Percentiles rank a stretch among this genome's conserved stretches.
Evolutionary conservation across 805 yeast genomes (phyloP).

Genomic region (Metschnikowia rubicola): DNA sequence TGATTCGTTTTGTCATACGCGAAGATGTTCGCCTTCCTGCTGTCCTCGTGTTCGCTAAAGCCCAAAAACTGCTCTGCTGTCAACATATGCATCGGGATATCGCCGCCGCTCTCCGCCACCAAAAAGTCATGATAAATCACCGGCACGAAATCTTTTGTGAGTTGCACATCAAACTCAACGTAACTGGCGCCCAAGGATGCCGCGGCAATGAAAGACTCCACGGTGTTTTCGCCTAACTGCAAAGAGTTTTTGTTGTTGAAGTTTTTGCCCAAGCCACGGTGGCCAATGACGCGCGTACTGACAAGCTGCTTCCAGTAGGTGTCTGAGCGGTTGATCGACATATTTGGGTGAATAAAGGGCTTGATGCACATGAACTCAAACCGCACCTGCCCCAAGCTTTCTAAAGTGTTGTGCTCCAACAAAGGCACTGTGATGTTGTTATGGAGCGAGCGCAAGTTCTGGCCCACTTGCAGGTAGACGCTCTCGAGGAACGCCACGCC

Average conservation of each 20-base stretch:
- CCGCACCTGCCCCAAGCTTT: conserved; percentile 69
- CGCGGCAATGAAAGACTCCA: conserved; percentile 92
- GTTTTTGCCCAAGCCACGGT: conserved; percentile 92
- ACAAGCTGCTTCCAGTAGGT: conserved; percentile 91
- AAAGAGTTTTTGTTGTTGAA: conserved; percentile 65
- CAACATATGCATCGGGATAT: conserved; percentile 90
- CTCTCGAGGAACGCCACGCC: conserved; percentile 72
- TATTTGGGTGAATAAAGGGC: conserved; percentile 68
- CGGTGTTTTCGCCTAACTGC: conserved; percentile 93
- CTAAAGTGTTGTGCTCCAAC: conserved; percentile 65
- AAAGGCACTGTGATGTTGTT: conserved; percentile 70
- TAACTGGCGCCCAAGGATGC: conserved; percentile 95
- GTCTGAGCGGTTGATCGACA: conserved; percentile 63
- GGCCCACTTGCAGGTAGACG: conserved; percentile 65
- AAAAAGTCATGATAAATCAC: conserved; percentile 93
- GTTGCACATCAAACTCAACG: conserved; percentile 94
- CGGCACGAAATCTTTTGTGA: conserved; percentile 87
- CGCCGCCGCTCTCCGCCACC: conserved; percentile 94
- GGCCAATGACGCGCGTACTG: conserved; percentile 90
- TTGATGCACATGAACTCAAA: conserved; percentile 72
- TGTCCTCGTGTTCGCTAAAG: conserved; percentile 33
- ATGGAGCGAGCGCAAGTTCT: conserved; percentile 61
- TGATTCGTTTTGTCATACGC: conserved; percentile 9
- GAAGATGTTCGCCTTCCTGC: conserved; percentile 8
- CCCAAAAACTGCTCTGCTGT: conserved; percentile 85